These are phyloP conservation scores for Aspergillus nanangensis DNA, from an alignment of 495 filamentous ascomycete species.

Conservation along the genomic window DNA sequence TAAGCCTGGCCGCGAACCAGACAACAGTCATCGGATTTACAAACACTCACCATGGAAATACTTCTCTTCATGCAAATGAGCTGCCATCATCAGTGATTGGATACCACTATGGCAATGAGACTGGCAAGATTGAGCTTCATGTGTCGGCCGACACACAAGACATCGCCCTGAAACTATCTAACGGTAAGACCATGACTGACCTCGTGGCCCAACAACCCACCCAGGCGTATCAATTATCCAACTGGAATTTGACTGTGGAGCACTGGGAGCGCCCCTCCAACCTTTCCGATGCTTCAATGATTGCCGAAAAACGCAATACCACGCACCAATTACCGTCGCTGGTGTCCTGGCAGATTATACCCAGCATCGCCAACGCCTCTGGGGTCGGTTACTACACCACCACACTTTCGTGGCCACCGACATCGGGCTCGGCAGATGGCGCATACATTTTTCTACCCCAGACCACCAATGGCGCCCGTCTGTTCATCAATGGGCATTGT, in stretches of 20 bases:
- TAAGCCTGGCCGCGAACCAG: conserved; percentile 30
- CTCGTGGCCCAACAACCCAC: conserved; percentile 4
- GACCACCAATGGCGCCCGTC: neutral
- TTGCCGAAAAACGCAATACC: conserved; percentile 24
- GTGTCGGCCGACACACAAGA: conserved; percentile 7
- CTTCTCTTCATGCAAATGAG: conserved; percentile 6
- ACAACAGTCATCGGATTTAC: conserved; percentile 32
- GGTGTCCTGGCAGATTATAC: conserved; percentile 42
- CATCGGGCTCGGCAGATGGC: conserved; percentile 7
- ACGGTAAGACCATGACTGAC: conserved; percentile 17
- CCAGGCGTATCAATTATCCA: conserved; percentile 19
- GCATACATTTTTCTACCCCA: conserved; percentile 16
- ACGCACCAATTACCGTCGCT: conserved; percentile 24
- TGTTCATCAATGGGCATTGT: neutral
- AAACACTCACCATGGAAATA: neutral
- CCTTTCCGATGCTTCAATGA: conserved; percentile 20
- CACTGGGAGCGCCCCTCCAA: conserved; percentile 32
- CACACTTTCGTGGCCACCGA: conserved; percentile 31
- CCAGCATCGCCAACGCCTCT: conserved; percentile 58
- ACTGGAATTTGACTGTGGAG: conserved; percentile 40
- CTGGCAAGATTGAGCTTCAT: conserved; percentile 11
- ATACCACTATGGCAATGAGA: conserved; percentile 8
- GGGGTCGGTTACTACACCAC: conserved; percentile 54
- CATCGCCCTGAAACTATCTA: conserved; percentile 18
- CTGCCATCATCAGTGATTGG: conserved; percentile 15